Evolutionary conservation across 148 eudicot species (phyloP), one percentile per base, ranked within the genome.

Genomic region (Pharnaceum exiguum): DNA sequence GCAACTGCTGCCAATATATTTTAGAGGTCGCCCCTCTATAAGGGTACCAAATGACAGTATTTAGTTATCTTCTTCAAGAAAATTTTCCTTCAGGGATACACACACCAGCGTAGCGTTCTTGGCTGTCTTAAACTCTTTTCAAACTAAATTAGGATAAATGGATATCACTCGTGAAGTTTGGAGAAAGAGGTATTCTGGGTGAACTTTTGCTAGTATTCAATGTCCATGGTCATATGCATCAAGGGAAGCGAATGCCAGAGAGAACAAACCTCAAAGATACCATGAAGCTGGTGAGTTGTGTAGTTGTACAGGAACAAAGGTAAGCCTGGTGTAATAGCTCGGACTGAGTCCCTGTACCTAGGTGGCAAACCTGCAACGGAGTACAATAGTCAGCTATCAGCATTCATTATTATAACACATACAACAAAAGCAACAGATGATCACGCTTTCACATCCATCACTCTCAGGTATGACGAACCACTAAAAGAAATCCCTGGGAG

Each of bases 211-310:
- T 10, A 18, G 15, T 42, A 13, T 17, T 30, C 18, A 22, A 52
- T 10, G n/a, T 32, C 7, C 16, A 30, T 21, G 36, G 19, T 33
- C 55, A 26, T 7, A 48, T 16, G 5, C 24, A 30, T 11, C 31
- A 39, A 11, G 25, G 32, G 13, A 49, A 57, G 22, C 49, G 16
- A 49, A 29, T 48, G 33, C n/a, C 15, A 51, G 5, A 32, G 6
- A 12, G 29, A 59, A 61, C 85, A 60, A 6, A 93, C 98, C 96
- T 93, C 98, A 78, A 85, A 93, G 54, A 88, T 85, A 40, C 98
- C 98, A 81, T 88, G 87, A 71, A 93, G 74, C 81, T 93, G 98
- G 66, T 93, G 98, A 65, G 98, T 93, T 36, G 98, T 93, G 57
- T 93, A 93, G 59, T 93, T 93, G 75, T 93, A 93, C 68, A 93